These are phyloP conservation scores for Tuber microsphaerosporum DNA, from an alignment of 495 filamentous ascomycete species.

Conservation along the genomic window DNA sequence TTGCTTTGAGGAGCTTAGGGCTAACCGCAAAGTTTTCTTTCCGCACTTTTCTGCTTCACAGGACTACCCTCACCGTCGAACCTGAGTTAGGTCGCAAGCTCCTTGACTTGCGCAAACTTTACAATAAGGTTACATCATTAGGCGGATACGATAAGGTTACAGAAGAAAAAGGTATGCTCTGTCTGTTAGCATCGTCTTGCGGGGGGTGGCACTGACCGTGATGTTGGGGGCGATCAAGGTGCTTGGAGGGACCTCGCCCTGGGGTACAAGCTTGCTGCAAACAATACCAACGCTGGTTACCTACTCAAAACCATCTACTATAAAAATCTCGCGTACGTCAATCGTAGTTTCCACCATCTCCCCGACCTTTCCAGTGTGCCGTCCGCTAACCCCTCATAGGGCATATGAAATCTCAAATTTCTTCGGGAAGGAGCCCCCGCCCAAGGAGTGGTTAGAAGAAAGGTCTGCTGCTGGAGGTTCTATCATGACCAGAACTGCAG, in stretches of 20 bases:
- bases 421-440: slow-evolving; percentile 66
- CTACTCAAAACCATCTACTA: slow-evolving; percentile 74
- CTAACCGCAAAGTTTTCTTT: slow-evolving; percentile 3
- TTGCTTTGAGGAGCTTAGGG: slow-evolving; percentile 4
- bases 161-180: slow-evolving; percentile 54
- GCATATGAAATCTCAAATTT: slow-evolving; percentile 72
- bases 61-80: slow-evolving; percentile 62
- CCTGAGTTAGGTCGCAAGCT: slow-evolving; percentile 64
- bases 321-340: slow-evolving; percentile 60
- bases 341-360: slow-evolving; percentile 3
- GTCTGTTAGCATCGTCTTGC: not conserved
- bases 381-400: slow-evolving; percentile 38
- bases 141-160: slow-evolving; percentile 78
- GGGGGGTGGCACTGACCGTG: slow-evolving; percentile 2
- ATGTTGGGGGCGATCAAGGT: slow-evolving; percentile 40
- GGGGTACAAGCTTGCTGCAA: slow-evolving; percentile 56
- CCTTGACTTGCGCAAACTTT: slow-evolving; percentile 64
- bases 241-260: slow-evolving; percentile 67
- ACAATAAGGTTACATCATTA: slow-evolving; percentile 58
- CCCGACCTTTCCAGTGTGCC: not conserved
- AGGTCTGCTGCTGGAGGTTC: slow-evolving; percentile 67
- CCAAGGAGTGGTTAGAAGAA: slow-evolving; percentile 72
- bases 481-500: slow-evolving; percentile 65
- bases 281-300: slow-evolving; percentile 66
- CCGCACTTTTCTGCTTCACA: slow-evolving; percentile 34